Percentiles rank a stretch among this genome's conserved stretches.
Evolutionary conservation across 495 filamentous ascomycete species (phyloP).

Genomic region (Paragyromitra xinjiangensis): DNA sequence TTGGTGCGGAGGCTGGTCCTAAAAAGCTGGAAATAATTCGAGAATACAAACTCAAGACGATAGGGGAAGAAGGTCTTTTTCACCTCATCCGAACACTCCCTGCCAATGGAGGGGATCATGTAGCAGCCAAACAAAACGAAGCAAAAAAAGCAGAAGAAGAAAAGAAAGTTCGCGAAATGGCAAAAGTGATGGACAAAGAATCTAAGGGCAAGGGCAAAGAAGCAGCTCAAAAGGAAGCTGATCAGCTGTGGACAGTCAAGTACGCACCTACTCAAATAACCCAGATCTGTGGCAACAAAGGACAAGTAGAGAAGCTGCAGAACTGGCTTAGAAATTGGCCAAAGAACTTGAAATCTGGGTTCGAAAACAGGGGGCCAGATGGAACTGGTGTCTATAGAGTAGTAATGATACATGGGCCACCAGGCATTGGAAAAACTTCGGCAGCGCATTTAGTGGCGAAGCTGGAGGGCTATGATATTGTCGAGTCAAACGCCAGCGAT

Average conservation of each 20-base stretch:
- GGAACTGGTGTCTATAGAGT: slow-evolving; percentile 80
- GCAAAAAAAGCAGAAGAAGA: slow-evolving; percentile 84
- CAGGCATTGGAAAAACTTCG: slow-evolving; percentile 97
- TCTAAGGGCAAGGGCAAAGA: slow-evolving; percentile 62
- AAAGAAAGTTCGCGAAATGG: slow-evolving; percentile 77
- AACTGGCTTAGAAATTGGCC: slow-evolving; percentile 85
- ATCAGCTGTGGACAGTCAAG: slow-evolving; percentile 91
- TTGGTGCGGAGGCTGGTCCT: slow-evolving; percentile 90
- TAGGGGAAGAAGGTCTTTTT: slow-evolving; percentile 91
- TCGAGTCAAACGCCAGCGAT: slow-evolving; percentile 97
- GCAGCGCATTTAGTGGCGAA: slow-evolving; percentile 94
- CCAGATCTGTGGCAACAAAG: slow-evolving; percentile 97
- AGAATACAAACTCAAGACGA: slow-evolving; percentile 80
- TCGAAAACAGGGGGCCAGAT: slow-evolving; percentile 81
- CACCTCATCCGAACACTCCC: slow-evolving; percentile 84
- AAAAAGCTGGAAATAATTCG: slow-evolving; percentile 91
- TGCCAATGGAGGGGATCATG: slow-evolving; percentile 82
- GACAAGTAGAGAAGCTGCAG: slow-evolving; percentile 85
- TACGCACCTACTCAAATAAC: slow-evolving; percentile 84
- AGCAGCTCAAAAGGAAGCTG: slow-evolving; percentile 62
- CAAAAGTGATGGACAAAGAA: slow-evolving; percentile 79
- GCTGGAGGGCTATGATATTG: slow-evolving; percentile 88
- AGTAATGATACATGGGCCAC: slow-evolving; percentile 91
- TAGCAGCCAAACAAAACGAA: slow-evolving; percentile 82
- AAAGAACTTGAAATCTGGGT: slow-evolving; percentile 73